Conservation (phyloP, 441 rosid species). For the Erodium moschatum region DNA sequence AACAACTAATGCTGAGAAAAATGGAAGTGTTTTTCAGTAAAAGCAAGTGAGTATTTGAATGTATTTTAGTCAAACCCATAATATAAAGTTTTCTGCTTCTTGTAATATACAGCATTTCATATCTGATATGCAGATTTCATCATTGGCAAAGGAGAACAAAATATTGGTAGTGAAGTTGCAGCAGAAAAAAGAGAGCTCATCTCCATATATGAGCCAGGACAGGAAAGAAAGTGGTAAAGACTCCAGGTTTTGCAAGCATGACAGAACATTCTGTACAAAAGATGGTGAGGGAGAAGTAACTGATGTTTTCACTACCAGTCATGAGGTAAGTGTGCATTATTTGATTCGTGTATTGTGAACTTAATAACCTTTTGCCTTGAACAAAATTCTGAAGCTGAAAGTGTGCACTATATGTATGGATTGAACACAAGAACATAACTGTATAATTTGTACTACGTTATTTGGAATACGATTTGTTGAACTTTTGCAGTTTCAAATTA, state of each 20-base stretch:
- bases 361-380: background rate
- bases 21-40: background rate
- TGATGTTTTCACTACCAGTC: slow-evolving; percentile 18
- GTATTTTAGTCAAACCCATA: background rate
- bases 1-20: background rate
- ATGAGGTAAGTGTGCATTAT: slow-evolving; percentile 28
- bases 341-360: background rate
- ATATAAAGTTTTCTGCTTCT: background rate
- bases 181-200: slow-evolving; percentile 30
- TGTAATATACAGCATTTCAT: background rate
- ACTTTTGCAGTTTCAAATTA: too few species aligned
- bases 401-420: background rate
- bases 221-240: slow-evolving; percentile 19
- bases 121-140: slow-evolving; percentile 41
- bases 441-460: background rate
- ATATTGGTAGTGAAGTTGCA: slow-evolving; percentile 47
- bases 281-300: slow-evolving; percentile 27
- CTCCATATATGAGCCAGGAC: slow-evolving; percentile 18
- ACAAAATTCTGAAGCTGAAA: too few species aligned
- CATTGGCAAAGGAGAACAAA: slow-evolving; percentile 50
- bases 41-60: background rate
- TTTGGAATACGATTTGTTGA: background rate
- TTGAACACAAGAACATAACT: background rate
- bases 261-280: slow-evolving; percentile 16
- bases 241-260: slow-evolving; percentile 20